Evolutionary conservation across 306 rosid species (phyloP), one percentile per base, ranked within the genome.

Genomic region (Pterocarpus macrocarpus): DNA sequence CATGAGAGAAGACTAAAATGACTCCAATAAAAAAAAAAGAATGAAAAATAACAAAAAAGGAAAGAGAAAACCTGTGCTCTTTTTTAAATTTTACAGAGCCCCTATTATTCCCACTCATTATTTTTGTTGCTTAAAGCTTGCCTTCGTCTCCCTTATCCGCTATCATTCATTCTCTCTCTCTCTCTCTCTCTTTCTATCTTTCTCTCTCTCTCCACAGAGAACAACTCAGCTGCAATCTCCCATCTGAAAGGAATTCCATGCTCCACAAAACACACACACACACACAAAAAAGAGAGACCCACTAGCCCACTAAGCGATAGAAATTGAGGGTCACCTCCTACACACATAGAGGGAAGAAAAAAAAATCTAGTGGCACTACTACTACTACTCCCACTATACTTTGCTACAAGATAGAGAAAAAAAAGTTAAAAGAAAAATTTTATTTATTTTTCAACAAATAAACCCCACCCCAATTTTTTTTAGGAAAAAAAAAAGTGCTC

Each of bases 71-170:
- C 8, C 2, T n/a, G 44, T 80, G 77, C 61, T 65, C 17, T 69
- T 56, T 69, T 35, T 78, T 71, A 81, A 73, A 34, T 34, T 84
- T 80, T 52, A 64, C 70, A 16, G 30, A 16, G 35, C 75, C 73
- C 83, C 63, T 84, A 88, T 89, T 83, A 83, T 90, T 92, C 85
- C 86, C 90, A 91, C 97, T 91, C 94, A 95, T 91, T 88, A 91
- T 87, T 88, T 87, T 91, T 89, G 97, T 92, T 89, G 97, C 97
- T 92, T 90, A 90, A 92, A 92, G 97, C 92, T 90, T 86, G 92
- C 80, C 76, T 82, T 82, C 90, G 66, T 83, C 82, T 88, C 82
- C 80, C 89, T 85, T 87, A 74, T 85, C 88, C 83, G 73, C 80
- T 80, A 44, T 70, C 85, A 69, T 71, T 81, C 86, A 64, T 79